Evolutionary conservation across 345 rosid genomes (phyloP).

Genomic region (Chamaenerion angustifolium): DNA sequence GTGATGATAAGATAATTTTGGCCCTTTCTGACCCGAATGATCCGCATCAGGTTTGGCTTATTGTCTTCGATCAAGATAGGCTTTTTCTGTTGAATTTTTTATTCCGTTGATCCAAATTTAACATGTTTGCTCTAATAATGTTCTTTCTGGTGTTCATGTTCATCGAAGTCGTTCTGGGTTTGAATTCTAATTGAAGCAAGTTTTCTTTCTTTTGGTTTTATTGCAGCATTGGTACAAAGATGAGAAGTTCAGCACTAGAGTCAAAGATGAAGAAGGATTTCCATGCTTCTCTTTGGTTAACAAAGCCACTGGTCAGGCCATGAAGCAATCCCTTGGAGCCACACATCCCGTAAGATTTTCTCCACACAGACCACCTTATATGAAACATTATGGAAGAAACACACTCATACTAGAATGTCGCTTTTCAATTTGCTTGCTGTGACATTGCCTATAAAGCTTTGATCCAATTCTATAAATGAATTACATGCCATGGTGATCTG

Average conservation of each 20-base stretch:
- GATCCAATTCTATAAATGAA: too few species aligned
- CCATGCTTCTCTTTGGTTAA: conserved; percentile 81
- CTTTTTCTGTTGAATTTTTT: too few species aligned
- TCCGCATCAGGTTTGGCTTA: neutral
- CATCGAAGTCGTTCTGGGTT: neutral
- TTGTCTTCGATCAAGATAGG: too few species aligned
- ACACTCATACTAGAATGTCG: too few species aligned
- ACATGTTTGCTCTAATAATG: too few species aligned
- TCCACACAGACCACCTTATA: neutral
- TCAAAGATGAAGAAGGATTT: conserved; percentile 64
- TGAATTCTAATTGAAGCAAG: too few species aligned
- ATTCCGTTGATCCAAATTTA: too few species aligned
- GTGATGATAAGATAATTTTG: conserved; percentile 49
- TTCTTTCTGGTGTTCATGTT: too few species aligned
- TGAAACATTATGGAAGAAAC: too few species aligned
- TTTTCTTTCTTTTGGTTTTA: neutral
- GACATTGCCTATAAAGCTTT: too few species aligned
- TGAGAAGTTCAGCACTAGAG: conserved; percentile 68
- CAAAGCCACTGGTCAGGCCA: conserved; percentile 73
- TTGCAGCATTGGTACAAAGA: conserved; percentile 81
- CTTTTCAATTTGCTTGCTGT: too few species aligned
- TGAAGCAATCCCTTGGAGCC: conserved; percentile 72
- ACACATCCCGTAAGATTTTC: conserved; percentile 56
- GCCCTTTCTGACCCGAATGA: conserved; percentile 21
- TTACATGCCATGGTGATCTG: too few species aligned